Percentiles rank a stretch among this genome's conserved stretches.
Conservation (phyloP, 2,329 filamentous ascomycete genomes). For the Beauveria rudraprayagi region DNA sequence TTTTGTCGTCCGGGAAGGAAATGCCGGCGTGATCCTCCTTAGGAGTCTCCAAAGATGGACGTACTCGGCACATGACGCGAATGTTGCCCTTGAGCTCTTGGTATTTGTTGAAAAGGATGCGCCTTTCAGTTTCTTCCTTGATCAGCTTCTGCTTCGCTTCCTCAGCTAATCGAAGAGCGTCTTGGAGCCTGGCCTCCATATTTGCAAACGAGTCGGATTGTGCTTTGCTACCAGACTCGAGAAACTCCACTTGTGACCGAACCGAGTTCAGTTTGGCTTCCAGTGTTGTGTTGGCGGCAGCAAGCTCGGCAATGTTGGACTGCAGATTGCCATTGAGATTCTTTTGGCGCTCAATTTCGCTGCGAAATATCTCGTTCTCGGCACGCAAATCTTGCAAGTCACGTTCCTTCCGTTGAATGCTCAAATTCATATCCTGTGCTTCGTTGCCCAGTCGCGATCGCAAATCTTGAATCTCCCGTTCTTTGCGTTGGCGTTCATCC, state of each 20-base stretch:
- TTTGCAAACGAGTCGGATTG: slow-evolving; percentile 79
- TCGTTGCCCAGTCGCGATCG: slow-evolving; percentile 44
- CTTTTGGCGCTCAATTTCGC: slow-evolving; percentile 55
- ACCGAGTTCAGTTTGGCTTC: slow-evolving; percentile 70
- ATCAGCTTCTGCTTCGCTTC: slow-evolving; percentile 73
- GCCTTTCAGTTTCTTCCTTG: slow-evolving; percentile 80
- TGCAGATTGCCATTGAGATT: slow-evolving; percentile 47
- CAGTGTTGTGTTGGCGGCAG: slow-evolving; percentile 55
- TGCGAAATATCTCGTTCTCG: slow-evolving; percentile 35
- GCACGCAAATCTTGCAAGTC: slow-evolving; percentile 43
- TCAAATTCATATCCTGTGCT: slow-evolving; percentile 41
- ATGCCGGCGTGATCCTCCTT: slow-evolving; percentile 66
- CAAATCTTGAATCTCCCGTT: slow-evolving; percentile 59
- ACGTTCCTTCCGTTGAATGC: slow-evolving; percentile 44
- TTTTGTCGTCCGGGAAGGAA: slow-evolving; percentile 72
- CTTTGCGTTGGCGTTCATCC: slow-evolving; percentile 49
- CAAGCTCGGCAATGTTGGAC: slow-evolving; percentile 48
- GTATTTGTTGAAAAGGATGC: slow-evolving; percentile 94
- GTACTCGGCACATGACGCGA: slow-evolving; percentile 92
- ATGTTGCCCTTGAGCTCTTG: slow-evolving; percentile 98
- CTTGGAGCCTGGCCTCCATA: slow-evolving; percentile 72
- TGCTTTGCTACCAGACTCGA: slow-evolving; percentile 82
- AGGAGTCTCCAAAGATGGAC: slow-evolving; percentile 55
- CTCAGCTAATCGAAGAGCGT: slow-evolving; percentile 63
- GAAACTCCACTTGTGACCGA: slow-evolving; percentile 75